Evolutionary conservation across 345 rosid species (phyloP), one percentile per base, ranked within the genome.

Genomic region (Hibiscus syriacus): DNA sequence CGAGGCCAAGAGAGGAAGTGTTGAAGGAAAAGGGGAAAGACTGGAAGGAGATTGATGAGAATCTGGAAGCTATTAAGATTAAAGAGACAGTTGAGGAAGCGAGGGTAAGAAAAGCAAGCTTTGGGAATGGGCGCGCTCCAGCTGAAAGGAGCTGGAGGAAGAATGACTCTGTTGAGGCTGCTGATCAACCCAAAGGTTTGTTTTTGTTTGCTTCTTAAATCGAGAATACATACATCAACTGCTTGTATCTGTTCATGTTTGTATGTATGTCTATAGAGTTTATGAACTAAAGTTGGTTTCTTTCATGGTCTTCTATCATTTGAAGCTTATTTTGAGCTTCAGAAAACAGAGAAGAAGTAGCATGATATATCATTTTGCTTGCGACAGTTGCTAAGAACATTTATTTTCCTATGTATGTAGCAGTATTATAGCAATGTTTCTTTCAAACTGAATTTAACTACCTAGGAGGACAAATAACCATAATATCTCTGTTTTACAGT

Each of bases 1-100:
- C 99, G 0, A 89, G 99, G 77, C 99, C 99, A 0, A 86, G 99
- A 54, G 99, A 94, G 78, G 97, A 88, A 71, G 99, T 91, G 25
- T 70, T 94, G 82, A 91, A 90, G 52, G 96, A 86, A 86, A 87
- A 94, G 70, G 99, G 99, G 13, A 76, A 81, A 75, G 98, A 94
- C 38, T 87, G 87, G 90, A 94, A 91, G 72, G 97, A 89, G 86
- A 87, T 91, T 71, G 98, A 94, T 64, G 98, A 86, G 85, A 94
- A 86, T 79, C 76, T 94, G 17, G 92, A 78, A 66, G 74, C 82
- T 6, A 72, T 75, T 39, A 91, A 76, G 77, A 54, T 85, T 20
- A 83, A 76, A 73, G 90, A 86, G 14, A 53, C 55, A 0, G 73
- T 73, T 11, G 54, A 2, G 12, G 54, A 66, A 73, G 91, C 79